Base-by-base conservation (phyloP, 2,329 filamentous ascomycete species). In the Aspergillus fijiensis region DNA sequence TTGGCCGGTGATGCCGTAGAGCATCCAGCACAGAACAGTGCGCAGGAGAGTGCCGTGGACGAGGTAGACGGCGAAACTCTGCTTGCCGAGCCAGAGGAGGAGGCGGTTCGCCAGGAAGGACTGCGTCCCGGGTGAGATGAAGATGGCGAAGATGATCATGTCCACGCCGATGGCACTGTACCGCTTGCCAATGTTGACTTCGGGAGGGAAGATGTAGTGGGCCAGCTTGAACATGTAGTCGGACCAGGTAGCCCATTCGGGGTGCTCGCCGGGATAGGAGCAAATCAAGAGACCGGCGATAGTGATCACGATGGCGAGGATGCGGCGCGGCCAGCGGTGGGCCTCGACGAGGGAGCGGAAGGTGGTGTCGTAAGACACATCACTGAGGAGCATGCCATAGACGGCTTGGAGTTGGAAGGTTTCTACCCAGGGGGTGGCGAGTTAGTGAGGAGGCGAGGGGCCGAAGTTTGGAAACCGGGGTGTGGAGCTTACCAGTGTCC, bases 51-150 rank as follows among this genome's bases (percentile, higher is more conserved):
- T 84, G 51, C 82, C 82, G 67, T 85, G 82, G 10, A 80, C 76
- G 12, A 85, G 78, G 65, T 85, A 85, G 4, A 85, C 82, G 25
- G 82, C 82, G 60, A 84, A 84, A 56, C 80, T 82, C 69, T 83
- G 81, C 60, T 79, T 77, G n/a, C 82, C 82, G 3, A 84, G 73
- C 81, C 81, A 84, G 60, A 83, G 79, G 39, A 84, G 79, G 2
- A 81, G 64, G 29, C 77, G 76, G 69, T 81, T 81, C 4, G 80
- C 81, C 25, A 85, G 78, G 21, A 82, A 74, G 27, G 76, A 75
- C 64, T 83, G 81, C 7, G 82, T 72, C 5, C 74, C 69, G 0
- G 81, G 80, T 1, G 81, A 82, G 16, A 84, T 70, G 71, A 79
- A 82, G 58, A 84, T 80, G 25, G 80, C 80, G n/a, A 81, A 68